A percentile compares a stretch with the other conserved stretches of the same genome.
phyloP scores from a whole-genome alignment of 2,329 filamentous ascomycete genomes.

The Didymella arachidicola region DNA sequence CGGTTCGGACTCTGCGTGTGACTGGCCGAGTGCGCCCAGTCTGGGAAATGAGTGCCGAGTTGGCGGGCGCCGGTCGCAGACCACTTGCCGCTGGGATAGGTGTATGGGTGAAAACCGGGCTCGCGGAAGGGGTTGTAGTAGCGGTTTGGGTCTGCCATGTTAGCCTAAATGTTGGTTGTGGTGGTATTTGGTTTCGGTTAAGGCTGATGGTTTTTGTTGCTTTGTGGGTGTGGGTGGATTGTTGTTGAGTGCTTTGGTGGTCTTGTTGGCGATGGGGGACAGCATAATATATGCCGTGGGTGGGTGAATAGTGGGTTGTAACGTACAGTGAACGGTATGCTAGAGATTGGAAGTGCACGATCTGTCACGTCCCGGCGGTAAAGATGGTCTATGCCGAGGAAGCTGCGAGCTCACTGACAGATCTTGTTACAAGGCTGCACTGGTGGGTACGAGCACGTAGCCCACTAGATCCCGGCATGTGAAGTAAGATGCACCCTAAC shows the following conservation, averaged over 20 bases:
- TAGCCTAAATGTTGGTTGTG: neutral
- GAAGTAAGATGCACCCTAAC: too few species aligned
- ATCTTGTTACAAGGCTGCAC: too few species aligned
- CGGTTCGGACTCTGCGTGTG: neutral
- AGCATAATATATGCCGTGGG: neutral
- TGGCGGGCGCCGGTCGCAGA: neutral
- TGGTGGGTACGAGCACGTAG: too few species aligned
- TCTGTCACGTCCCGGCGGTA: too few species aligned
- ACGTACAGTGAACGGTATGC: too few species aligned
- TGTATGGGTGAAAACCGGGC: neutral
- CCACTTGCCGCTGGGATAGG: too few species aligned
- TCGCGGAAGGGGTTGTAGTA: neutral
- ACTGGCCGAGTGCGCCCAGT: neutral
- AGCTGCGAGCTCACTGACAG: too few species aligned
- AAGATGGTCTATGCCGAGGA: too few species aligned
- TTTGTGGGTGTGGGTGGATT: neutral
- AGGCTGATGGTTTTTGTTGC: neutral
- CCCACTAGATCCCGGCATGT: too few species aligned
- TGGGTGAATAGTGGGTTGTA: too few species aligned
- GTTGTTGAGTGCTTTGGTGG: neutral
- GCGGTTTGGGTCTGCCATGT: neutral
- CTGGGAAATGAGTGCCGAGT: conserved; percentile 1
- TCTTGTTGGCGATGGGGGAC: neutral
- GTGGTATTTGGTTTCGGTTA: neutral
- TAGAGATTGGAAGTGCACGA: too few species aligned